Evolutionary conservation across 192 early-diverging fungal species (phyloP).

Genomic region (Linnemannia exigua): DNA sequence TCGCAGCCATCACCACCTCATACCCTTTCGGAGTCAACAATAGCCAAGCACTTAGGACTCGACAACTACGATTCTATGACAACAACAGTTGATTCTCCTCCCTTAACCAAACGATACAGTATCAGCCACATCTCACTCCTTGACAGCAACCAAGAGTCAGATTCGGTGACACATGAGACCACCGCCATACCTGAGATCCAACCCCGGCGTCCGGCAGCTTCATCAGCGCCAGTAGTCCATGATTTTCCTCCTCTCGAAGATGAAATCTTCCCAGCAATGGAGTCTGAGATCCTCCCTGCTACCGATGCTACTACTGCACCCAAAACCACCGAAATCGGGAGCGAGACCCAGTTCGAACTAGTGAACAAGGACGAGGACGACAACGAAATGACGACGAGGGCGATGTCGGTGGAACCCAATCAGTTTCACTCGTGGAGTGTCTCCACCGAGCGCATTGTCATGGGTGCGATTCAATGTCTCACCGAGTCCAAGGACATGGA

Average conservation of each 20-base stretch:
- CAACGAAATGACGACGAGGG: background rate
- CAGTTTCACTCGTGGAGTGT: background rate
- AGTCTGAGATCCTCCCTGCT: background rate
- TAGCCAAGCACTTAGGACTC: background rate
- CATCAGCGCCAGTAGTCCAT: background rate
- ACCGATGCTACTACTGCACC: too few relatives aligned
- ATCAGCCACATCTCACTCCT: background rate
- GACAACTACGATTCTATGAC: background rate
- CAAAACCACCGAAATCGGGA: background rate
- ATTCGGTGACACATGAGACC: background rate
- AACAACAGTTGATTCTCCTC: background rate
- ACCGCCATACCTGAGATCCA: background rate
- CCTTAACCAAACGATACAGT: background rate
- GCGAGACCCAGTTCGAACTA: background rate
- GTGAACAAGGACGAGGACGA: background rate
- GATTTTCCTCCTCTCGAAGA: background rate
- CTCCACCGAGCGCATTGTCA: background rate
- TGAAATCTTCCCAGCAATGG: background rate
- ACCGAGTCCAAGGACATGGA: slow-evolving; percentile 29
- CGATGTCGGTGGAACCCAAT: background rate
- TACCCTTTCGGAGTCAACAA: background rate
- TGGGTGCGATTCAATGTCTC: slow-evolving; percentile 24
- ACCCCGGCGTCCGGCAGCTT: background rate
- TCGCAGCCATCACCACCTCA: background rate
- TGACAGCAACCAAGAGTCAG: background rate